Conservation (phyloP, 345 rosid genomes). For the Pistacia vera region DNA sequence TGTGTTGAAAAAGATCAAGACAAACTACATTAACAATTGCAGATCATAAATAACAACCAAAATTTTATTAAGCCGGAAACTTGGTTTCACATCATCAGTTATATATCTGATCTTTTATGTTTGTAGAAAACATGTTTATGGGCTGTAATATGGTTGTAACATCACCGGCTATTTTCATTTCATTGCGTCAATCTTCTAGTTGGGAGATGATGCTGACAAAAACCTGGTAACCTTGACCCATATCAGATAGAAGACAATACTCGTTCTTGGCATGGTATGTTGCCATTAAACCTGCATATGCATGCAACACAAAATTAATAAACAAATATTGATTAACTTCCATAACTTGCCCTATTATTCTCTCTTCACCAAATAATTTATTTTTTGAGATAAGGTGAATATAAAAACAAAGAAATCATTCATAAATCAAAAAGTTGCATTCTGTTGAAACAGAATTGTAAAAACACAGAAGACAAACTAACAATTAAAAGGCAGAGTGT, state of each 20-base stretch:
- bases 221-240: conserved; percentile 89
- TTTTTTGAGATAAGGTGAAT: neutral
- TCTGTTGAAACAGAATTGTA: neutral
- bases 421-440: neutral
- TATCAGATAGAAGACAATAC: conserved; percentile 87
- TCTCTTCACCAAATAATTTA: neutral
- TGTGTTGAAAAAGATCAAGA: neutral
- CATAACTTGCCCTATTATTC: neutral
- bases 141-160: neutral
- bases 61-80: neutral
- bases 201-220: conserved; percentile 75
- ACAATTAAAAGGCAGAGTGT: neutral
- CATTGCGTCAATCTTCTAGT: conserved; percentile 54
- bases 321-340: neutral
- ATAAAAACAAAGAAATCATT: neutral
- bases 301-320: neutral
- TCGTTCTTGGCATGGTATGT: conserved; percentile 97
- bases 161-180: neutral
- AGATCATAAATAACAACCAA: neutral
- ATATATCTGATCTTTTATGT: neutral
- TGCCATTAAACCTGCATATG: conserved; percentile 81
- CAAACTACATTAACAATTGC: neutral
- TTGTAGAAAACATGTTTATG: neutral
- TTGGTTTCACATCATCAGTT: neutral
- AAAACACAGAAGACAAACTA: neutral